These are phyloP conservation scores for Cutaneotrichosporon daszewskae DNA, from an alignment of 1,284 basidiomycete species.

Conservation along the genomic window DNA sequence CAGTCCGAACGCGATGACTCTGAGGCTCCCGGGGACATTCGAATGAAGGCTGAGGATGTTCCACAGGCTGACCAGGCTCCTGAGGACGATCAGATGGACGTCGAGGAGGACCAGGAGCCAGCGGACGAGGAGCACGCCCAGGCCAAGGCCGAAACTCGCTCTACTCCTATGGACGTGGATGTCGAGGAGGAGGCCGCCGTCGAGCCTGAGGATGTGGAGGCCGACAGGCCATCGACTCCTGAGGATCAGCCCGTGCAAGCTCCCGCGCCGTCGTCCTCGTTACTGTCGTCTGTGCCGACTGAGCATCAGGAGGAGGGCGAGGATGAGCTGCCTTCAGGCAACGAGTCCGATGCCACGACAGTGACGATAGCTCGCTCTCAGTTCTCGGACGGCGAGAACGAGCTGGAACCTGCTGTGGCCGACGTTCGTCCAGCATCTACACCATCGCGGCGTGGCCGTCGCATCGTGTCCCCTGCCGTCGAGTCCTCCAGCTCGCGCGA, in stretches of 20 bases:
- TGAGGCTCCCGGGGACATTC: too few species aligned
- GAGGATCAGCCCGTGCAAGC: neutral
- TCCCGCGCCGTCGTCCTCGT: constrained; percentile 5
- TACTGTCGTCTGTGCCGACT: constrained; percentile 12
- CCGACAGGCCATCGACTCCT: neutral
- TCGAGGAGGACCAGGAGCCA: constrained; percentile 3
- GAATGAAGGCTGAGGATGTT: too few species aligned
- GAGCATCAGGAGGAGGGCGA: constrained; percentile 9
- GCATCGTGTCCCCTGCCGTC: constrained; percentile 9
- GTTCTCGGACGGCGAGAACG: constrained; percentile 20
- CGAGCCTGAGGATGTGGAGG: neutral
- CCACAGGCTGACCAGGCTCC: neutral
- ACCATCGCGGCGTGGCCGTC: constrained; percentile 8
- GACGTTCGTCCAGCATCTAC: constrained; percentile 7
- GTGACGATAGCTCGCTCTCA: constrained; percentile 26
- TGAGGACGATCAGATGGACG: constrained; percentile 10
- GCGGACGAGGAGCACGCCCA: neutral
- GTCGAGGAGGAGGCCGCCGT: constrained; percentile 3
- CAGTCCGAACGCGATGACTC: constrained; percentile 10
- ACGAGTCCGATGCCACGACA: constrained; percentile 34
- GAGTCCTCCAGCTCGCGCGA: too few species aligned
- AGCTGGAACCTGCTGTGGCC: constrained; percentile 6
- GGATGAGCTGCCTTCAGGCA: constrained; percentile 20
- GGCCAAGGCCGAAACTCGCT: neutral
- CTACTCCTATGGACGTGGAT: too few species aligned